Conservation (phyloP, 768 basidiomycete species). For the Suillus occidentalis region DNA sequence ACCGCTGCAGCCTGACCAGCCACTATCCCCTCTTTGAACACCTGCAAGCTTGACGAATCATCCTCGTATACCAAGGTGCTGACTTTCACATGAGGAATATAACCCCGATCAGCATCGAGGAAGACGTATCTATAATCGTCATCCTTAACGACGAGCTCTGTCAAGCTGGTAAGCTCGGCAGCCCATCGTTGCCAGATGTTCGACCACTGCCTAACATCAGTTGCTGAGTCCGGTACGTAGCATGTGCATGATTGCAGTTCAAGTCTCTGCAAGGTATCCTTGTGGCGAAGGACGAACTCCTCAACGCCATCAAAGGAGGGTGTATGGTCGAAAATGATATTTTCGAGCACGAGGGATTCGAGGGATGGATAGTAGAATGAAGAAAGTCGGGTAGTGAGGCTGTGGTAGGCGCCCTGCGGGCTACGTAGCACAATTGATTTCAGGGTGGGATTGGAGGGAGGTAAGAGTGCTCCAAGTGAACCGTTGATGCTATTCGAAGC, state of each 20-base stretch:
- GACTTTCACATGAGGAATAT: conserved; percentile 17
- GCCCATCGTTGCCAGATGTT: conserved; percentile 26
- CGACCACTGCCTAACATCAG: conserved; percentile 24
- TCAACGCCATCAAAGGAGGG: conserved; percentile 25
- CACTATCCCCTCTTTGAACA: neutral
- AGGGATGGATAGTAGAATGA: conserved; percentile 28
- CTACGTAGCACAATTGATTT: conserved; percentile 28
- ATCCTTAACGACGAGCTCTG: conserved; percentile 21
- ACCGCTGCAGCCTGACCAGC: neutral
- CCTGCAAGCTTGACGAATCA: neutral
- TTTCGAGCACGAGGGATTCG: conserved; percentile 29
- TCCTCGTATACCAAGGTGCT: neutral
- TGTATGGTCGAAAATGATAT: conserved; percentile 29
- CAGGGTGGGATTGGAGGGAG: conserved; percentile 20
- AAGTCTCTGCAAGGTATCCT: conserved; percentile 22
- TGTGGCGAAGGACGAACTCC: conserved; percentile 33
- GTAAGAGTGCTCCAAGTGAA: conserved; percentile 26
- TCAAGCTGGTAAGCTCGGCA: conserved; percentile 22
- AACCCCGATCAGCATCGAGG: conserved; percentile 22
- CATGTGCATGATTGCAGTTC: conserved; percentile 28
- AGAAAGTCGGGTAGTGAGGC: conserved; percentile 22
- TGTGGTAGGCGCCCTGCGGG: conserved; percentile 32
- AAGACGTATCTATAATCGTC: conserved; percentile 23
- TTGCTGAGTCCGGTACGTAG: conserved; percentile 18
- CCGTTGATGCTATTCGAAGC: conserved; percentile 29